Evolutionary conservation across 1,284 basidiomycete genomes (phyloP), one percentile per base, ranked within the genome.

Genomic region (Peniophora sp.): DNA sequence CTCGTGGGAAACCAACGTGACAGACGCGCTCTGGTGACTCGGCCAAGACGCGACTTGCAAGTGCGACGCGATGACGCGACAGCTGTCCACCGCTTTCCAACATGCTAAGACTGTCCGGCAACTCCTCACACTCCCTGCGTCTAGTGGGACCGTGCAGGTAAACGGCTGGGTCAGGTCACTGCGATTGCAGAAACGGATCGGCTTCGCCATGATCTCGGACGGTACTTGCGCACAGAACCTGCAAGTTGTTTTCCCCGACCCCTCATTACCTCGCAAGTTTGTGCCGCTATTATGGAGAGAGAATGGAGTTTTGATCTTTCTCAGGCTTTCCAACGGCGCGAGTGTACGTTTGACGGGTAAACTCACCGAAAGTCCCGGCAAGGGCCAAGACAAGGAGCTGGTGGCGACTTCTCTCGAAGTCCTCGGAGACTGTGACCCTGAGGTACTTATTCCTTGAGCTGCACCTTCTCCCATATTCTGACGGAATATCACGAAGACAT

Each of bases 111-210:
- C 77, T 32, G 81, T 85, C 51, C 73, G 72, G 39, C 80, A 85
- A 57, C 68, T 85, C 39, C 69, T 82, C 18, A 58, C 71, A 36
- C 57, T 60, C 2, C 53, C 52, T 36, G 53, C 52, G 35, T 47
- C 11, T 32, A 53, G 51, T 42, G 57, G 51, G 50, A 45, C 52
- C 35, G 52, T 55, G 18, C 57, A 49, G 52, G 66, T 88, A 20
- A 75, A 82, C 53, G 92, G 91, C 45, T 96, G 92, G 90, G 73
- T 97, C 49, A 86, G 85, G 61, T 88, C 86, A 1, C 75, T 95
- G 43, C 78, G 93, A 39, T 78, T 79, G 32, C 92, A 95, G 68
- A 96, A 96, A 73, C 84, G 85, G 51, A 74, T 94, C 24, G 76
- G 89, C 0, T 97, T 97, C 60, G 85, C 85, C 0, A 84, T 89